Percentiles rank a stretch among this genome's conserved stretches.
Conservation (phyloP, 2,329 filamentous ascomycete species). For the Arachnomyces sp. region DNA sequence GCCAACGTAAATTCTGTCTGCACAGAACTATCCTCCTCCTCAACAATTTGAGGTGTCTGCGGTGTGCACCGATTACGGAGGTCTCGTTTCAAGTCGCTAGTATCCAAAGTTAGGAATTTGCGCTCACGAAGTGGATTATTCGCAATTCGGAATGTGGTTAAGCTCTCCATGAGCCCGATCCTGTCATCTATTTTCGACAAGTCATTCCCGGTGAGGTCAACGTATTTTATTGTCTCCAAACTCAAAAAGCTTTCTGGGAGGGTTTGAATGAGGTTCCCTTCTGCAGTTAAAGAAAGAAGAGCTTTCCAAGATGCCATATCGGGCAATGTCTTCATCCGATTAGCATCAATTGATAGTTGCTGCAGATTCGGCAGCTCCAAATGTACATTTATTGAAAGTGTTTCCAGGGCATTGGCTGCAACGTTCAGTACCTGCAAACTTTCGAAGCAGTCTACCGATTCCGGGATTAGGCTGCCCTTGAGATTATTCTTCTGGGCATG, state of each 20-base stretch:
- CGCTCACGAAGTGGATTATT: conserved; percentile 89
- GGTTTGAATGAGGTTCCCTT: conserved; percentile 70
- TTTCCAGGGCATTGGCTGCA: conserved; percentile 63
- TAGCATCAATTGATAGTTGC: conserved; percentile 69
- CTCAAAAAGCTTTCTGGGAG: conserved; percentile 70
- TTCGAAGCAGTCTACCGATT: conserved; percentile 50
- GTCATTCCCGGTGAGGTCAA: conserved; percentile 80
- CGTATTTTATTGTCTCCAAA: conserved; percentile 62
- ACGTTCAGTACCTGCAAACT: conserved; percentile 70
- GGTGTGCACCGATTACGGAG: conserved; percentile 58
- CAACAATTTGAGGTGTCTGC: conserved; percentile 28
- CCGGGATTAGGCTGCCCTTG: conserved; percentile 61
- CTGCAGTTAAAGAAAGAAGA: conserved; percentile 65
- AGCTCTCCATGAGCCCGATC: conserved; percentile 69
- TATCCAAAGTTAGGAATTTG: conserved; percentile 72
- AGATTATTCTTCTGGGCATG: conserved; percentile 72
- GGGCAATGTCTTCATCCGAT: conserved; percentile 67
- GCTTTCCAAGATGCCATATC: conserved; percentile 66
- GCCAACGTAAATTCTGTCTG: conserved; percentile 35
- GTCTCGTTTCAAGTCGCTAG: conserved; percentile 71
- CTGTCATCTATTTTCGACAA: conserved; percentile 67
- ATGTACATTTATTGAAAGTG: conserved; percentile 39
- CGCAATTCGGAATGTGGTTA: conserved; percentile 67
- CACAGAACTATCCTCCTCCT: conserved; percentile 33
- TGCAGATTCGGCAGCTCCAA: conserved; percentile 66